Evolutionary conservation across 768 basidiomycete species (phyloP), one percentile per base, ranked within the genome.

Genomic region (Amanita molliuscula): DNA sequence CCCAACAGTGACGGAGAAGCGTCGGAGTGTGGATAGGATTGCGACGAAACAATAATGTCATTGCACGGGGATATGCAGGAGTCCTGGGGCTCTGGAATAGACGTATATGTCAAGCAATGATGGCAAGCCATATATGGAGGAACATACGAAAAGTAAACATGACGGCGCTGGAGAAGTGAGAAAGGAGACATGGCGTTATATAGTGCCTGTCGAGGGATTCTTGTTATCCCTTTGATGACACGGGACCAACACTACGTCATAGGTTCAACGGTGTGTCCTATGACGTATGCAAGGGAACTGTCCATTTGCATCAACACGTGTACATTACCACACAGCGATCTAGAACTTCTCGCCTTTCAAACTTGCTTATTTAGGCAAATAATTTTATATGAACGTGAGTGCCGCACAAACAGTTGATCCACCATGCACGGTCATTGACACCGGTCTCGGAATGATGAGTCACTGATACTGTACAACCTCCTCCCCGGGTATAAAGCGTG

Each of bases 121-220:
- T 13, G n/a, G n/a, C 25, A 13, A 18, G 7, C 4, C 3, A 16
- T 11, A n/a, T 7, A 16, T 16, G 6, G 46, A 26, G 35, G 46
- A 26, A 37, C 46, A 47, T 16, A 47, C 33, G 20, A 15, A 47
- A 47, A 37, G 46, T 8, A n/a, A 47, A 47, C 35, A 47, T 37
- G 46, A 29, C 18, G 46, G 34, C 34, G n/a, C 25, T 33, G 46
- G 28, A 47, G 35, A 47, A 26, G 33, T 28, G 34, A 47, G 36
- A 47, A 3, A 21, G 46, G 46, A 29, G 46, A 47, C 46, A 47
- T 47, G 46, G 46, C 16, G 23, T 47, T 47, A 37, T 47, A 47
- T 47, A 47, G 46, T 47, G 46, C 46, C 44, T 37, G 35, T 47
- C 35, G 34, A 37, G 29, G 44, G 28, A 29, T 33, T 45, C 46